Evolutionary conservation across 176 grass and related monocot species (phyloP).

Genomic region (Avena atlantica): DNA sequence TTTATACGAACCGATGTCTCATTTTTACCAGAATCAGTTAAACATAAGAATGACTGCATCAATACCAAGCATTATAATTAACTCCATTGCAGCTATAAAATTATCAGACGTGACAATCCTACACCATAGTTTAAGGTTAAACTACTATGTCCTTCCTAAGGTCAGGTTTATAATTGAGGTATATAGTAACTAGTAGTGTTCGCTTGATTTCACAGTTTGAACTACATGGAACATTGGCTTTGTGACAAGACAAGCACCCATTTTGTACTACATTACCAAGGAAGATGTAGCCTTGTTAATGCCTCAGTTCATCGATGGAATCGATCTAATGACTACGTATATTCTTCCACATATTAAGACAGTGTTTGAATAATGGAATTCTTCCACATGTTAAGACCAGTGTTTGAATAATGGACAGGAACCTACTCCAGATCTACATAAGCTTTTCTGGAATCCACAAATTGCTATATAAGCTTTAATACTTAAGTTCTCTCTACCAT

Average conservation of each 20-base stretch:
- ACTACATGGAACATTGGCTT: background rate
- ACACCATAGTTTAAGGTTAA: no score
- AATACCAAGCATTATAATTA: no score
- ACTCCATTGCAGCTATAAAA: no score
- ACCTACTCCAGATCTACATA: no score
- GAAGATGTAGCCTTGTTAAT: background rate
- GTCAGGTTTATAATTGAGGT: background rate
- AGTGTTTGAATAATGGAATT: background rate
- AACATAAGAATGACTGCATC: no score
- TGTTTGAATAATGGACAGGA: no score
- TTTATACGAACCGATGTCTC: no score
- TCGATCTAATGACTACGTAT: background rate
- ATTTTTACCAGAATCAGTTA: no score
- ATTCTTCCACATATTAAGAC: background rate
- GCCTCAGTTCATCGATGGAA: background rate
- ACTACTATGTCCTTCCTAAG: background rate
- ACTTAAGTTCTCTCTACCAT: background rate
- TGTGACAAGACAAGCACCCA: conserved; percentile 1
- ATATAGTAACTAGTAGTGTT: background rate
- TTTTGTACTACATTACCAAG: background rate
- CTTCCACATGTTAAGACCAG: no score
- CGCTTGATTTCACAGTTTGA: background rate
- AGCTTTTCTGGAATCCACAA: background rate
- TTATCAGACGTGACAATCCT: no score
- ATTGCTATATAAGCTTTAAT: conserved; percentile 8